Evolutionary conservation across 2,329 filamentous ascomycete species (phyloP).

Genomic region (Claviceps maximensis): DNA sequence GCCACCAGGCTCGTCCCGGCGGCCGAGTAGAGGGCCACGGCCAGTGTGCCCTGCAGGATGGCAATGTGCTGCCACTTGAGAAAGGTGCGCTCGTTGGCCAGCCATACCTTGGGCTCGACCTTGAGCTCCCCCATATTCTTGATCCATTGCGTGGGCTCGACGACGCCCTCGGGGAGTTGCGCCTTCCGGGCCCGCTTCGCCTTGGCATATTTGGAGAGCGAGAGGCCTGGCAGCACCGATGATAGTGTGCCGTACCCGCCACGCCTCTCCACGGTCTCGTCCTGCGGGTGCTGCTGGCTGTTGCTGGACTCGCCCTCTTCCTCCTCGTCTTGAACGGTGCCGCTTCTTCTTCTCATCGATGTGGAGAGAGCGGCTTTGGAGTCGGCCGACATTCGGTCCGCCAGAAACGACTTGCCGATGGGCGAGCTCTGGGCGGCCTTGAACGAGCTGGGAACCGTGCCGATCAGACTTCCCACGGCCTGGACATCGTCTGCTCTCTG

Average conservation of each 20-base stretch:
- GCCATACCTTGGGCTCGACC: constrained; percentile 96
- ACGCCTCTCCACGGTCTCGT: constrained; percentile 12
- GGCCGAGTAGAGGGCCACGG: constrained; percentile 77
- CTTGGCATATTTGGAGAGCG: constrained; percentile 61
- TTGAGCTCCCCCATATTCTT: constrained; percentile 87
- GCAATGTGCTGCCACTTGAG: constrained; percentile 98
- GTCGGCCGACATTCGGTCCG: constrained; percentile 39
- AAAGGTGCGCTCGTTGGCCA: constrained; percentile 95
- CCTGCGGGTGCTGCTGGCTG: constrained; percentile 21
- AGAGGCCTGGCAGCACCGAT: constrained; percentile 70
- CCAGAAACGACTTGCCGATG: constrained; percentile 50
- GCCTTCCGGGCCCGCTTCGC: constrained; percentile 37
- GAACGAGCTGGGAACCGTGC: constrained; percentile 39
- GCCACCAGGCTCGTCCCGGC: constrained; percentile 70
- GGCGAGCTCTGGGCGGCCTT: constrained; percentile 53
- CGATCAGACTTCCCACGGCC: constrained; percentile 78
- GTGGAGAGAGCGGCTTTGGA: constrained; percentile 19
- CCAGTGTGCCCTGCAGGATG: constrained; percentile 72
- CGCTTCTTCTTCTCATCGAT: constrained; percentile 14
- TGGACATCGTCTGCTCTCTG: constrained; percentile 76
- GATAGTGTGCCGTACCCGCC: constrained; percentile 44
- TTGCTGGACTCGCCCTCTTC: constrained; percentile 22
- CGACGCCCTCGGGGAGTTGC: constrained; percentile 72
- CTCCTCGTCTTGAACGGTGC: constrained; percentile 19
- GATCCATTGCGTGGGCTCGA: constrained; percentile 73